Evolutionary conservation across 352 stramenopile genomes (phyloP), one percentile per base, ranked within the genome.

Genomic region (Globisporangium acanthophoron): DNA sequence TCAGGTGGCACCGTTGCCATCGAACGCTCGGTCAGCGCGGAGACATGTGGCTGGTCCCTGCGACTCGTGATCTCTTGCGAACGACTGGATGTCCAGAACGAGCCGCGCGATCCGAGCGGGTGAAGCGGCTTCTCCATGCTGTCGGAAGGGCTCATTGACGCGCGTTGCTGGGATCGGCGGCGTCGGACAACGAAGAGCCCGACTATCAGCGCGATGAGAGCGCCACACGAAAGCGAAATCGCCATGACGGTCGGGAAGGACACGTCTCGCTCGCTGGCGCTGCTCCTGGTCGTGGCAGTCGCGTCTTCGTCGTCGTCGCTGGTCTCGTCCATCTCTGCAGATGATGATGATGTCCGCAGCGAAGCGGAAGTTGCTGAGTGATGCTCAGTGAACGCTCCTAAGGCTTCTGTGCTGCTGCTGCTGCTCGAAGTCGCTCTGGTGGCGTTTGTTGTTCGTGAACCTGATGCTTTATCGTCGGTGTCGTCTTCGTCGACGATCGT

Each of bases 221-320:
- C 43, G 9, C 39, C 58, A 18, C 58, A 63, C 21, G 44, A 58
- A 31, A 80, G 37, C 21, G 61, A 55, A 2, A 75, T 33, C 21
- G 39, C 40, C 21, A 61, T 54, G 47, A 61, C 47, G 11, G 24
- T 31, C 20, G 39, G 47, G 12, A 51, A 54, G 3, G 56, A 61
- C 0, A 16, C 5, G 24, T 56, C 48, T 6, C 39, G 46, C 15
- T 45, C 41, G n/a, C 48, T 37, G 7, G 18, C 43, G 8, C 37
- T 18, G 12, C 15, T 31, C 29, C 20, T 56, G 33, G 52, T 50
- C 15, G 45, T 46, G 3, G 11, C 55, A 1, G 58, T 45, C 11
- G 62, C 40, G 33, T 52, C 54, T n/a, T 31, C 64, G 15, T 52
- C 54, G 27, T 31, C 63, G 15, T 64, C 40, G 11, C 64, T 33